Evolutionary conservation across 176 grass and related monocot species (phyloP), one percentile per base, ranked within the genome.

Genomic region (Stipa capillata): DNA sequence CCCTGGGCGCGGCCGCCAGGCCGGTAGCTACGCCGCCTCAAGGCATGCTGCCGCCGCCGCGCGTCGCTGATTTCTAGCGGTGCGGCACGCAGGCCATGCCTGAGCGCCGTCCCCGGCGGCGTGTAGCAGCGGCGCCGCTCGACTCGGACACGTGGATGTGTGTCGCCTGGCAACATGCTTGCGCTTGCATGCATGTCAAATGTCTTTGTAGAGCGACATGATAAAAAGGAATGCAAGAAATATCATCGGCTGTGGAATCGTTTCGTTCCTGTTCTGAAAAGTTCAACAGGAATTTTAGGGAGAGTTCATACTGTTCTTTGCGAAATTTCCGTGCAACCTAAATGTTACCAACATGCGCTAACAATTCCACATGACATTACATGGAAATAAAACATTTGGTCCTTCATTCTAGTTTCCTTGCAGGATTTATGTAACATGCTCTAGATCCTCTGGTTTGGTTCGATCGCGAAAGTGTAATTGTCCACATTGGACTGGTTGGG

Each of bases 31-130:
- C 65, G 32, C 44, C 57, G 23, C 52, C 72, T 11, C 53, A 23
- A 6, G 65, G 42, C 17, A 32, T 35, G 15, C 54, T 71, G 17
- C 33, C 74, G 64, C 51, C 29, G 9, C 42, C 18, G 8, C 73
- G 16, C 7, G 15, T 49, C 21, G 54, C 32, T 5, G 52, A 71
- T 31, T 78, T 71, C 65, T 53, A 78, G 43, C 64, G 83, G 42
- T 85, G 83, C 65, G 65, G 83, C 7, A 35, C 66, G 56, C 74
- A 78, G 54, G 23, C 58, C 16, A 52, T 28, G 31, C 40, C 14
- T 12, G 24, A 60, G 33, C 21, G 23, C 32, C 64, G 41, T 31
- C 65, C 42, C 64, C 24, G 74, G 74, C 10, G 65, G 18, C 53
- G 73, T 59, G 31, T 75, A 65, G 39, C 41, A 21, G 31, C 53